Conservation (phyloP, 176 grass and related monocot genomes). For the Rhynchospora tenuis region DNA sequence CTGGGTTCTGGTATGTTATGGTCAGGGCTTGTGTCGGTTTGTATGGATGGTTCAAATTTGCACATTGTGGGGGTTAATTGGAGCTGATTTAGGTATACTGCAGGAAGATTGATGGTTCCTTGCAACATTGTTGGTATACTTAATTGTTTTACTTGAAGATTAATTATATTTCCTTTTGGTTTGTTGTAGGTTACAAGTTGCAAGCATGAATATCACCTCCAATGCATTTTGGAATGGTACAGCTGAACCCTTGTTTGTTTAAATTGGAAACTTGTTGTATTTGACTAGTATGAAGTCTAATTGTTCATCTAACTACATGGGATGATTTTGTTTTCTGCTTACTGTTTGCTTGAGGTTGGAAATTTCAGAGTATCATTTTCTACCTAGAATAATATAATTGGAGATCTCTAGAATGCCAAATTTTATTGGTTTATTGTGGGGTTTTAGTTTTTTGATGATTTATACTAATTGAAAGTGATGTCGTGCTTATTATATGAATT, state of each 20-base stretch:
- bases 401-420: background rate
- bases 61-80: background rate
- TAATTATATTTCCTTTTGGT: background rate
- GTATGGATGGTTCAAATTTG: background rate
- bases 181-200: constrained; percentile 63
- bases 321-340: background rate
- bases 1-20: background rate
- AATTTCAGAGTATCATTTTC: background rate
- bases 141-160: background rate
- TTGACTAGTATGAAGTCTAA: background rate
- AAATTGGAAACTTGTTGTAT: background rate
- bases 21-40: background rate
- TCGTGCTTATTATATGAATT: background rate
- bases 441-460: background rate
- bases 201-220: constrained; percentile 92
- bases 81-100: background rate
- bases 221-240: constrained; percentile 98
- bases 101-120: background rate
- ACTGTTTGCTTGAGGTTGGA: background rate
- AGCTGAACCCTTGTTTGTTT: background rate
- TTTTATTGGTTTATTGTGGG: background rate
- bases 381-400: background rate
- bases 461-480: background rate
- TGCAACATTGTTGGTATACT: background rate
- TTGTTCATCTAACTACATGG: background rate